phyloP scores from a whole-genome alignment of 345 rosid genomes.

The Hirschfeldia incana region DNA sequence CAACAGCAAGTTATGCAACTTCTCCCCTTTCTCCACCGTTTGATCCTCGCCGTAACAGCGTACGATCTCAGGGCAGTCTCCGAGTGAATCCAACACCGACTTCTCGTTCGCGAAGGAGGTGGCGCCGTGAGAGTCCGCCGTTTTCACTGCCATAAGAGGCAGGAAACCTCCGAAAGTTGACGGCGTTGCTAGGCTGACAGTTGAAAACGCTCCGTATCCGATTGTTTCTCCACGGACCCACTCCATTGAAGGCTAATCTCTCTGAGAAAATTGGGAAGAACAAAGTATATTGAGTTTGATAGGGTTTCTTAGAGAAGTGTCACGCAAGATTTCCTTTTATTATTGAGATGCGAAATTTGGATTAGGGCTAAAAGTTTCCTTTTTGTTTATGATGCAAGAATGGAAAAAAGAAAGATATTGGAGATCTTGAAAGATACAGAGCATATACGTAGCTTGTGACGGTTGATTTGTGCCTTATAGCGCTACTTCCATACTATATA shows the following conservation, averaged over 20 bases:
- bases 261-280: not conserved
- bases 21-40: constrained; percentile 45
- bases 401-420: not conserved
- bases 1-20: constrained; percentile 52
- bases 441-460: constrained; percentile 30
- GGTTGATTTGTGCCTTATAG: constrained; percentile 20
- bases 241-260: constrained; percentile 40
- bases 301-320: not conserved
- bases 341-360: constrained; percentile 9
- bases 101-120: constrained; percentile 54
- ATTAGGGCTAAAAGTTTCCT: not conserved
- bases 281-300: not conserved
- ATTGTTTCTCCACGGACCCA: constrained; percentile 70
- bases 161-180: constrained; percentile 28
- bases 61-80: constrained; percentile 19
- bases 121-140: constrained; percentile 38
- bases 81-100: constrained; percentile 45
- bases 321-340: constrained; percentile 13
- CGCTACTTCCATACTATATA: constrained; percentile 22
- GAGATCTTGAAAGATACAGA: constrained; percentile 19
- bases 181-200: constrained; percentile 50
- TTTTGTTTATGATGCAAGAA: not conserved
- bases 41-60: constrained; percentile 51
- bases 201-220: constrained; percentile 64
- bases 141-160: constrained; percentile 63